phyloP scores from a whole-genome alignment of 306 rosid genomes.

The Castanea crenata region DNA sequence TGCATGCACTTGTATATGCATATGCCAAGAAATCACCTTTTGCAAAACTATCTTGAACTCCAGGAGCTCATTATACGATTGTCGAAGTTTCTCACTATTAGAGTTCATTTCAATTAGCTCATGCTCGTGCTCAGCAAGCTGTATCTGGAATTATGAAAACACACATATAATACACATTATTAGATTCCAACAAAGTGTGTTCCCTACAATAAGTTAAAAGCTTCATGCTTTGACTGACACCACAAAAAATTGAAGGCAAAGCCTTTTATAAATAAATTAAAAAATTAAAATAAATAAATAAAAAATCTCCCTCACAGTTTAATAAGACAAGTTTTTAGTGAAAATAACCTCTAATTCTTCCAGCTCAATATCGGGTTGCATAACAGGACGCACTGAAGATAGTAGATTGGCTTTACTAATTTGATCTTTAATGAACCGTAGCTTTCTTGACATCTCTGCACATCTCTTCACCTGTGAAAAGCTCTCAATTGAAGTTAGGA shows the following conservation, averaged over 20 bases:
- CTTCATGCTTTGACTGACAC: conserved; percentile 12
- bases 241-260: conserved; percentile 25
- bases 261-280: conserved; percentile 11
- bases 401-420: conserved; percentile 76
- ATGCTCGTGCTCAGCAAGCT: conserved; percentile 93
- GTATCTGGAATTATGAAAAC: conserved; percentile 51
- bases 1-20: background rate
- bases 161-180: conserved; percentile 16
- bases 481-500: conserved; percentile 22
- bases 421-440: conserved; percentile 90
- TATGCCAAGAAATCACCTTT: conserved; percentile 52
- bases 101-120: conserved; percentile 92
- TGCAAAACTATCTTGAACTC: conserved; percentile 96
- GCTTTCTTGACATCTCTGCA: conserved; percentile 98
- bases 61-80: conserved; percentile 90
- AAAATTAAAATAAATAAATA: background rate
- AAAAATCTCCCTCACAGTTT: conserved; percentile 6
- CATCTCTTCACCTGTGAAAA: conserved; percentile 88
- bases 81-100: conserved; percentile 83
- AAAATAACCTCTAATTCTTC: conserved; percentile 86
- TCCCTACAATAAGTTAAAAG: conserved; percentile 13
- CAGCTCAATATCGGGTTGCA: conserved; percentile 73
- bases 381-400: conserved; percentile 51
- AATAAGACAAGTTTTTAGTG: conserved; percentile 20
- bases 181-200: conserved; percentile 32